A percentile compares a stretch with the other conserved stretches of the same genome.
Conservation (phyloP, 192 early-diverging fungal genomes). For the Dissophora globulifera region DNA sequence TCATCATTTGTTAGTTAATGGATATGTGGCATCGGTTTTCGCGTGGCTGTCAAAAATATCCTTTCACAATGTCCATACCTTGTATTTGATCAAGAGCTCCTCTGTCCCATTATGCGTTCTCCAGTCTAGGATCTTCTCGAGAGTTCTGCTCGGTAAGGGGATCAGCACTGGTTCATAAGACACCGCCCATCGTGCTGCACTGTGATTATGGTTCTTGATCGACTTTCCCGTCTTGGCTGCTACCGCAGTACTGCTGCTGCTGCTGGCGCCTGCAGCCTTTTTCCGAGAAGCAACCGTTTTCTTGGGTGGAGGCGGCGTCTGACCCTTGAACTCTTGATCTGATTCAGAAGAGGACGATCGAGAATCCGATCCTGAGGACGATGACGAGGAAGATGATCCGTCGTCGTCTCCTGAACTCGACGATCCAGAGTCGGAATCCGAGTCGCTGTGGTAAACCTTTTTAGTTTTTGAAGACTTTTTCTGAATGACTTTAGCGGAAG, state of each 20-base stretch:
- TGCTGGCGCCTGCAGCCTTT: constrained; percentile 25
- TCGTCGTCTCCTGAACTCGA: constrained; percentile 30
- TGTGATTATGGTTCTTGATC: too few species aligned
- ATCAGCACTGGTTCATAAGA: constrained; percentile 63
- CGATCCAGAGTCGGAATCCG: constrained; percentile 36
- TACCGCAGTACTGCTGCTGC: too few species aligned
- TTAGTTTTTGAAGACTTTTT: constrained; percentile 15
- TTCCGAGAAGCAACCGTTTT: constrained; percentile 37
- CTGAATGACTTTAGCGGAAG: too few species aligned
- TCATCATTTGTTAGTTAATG: neutral
- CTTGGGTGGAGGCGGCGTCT: constrained; percentile 37
- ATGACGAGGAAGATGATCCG: constrained; percentile 28
- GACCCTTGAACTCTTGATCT: constrained; percentile 43
- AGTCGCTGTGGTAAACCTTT: constrained; percentile 17
- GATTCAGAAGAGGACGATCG: constrained; percentile 25
- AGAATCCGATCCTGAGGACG: constrained; percentile 7
- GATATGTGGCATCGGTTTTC: neutral
- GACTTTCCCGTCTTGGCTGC: too few species aligned
- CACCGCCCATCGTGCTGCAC: constrained; percentile 34
- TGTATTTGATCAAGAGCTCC: constrained; percentile 83
- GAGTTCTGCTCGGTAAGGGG: constrained; percentile 60
- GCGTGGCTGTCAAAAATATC: neutral
- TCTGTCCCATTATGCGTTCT: constrained; percentile 59
- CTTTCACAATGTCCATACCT: constrained; percentile 56
- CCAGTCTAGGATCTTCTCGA: constrained; percentile 65